These are phyloP conservation scores for Alopecurus myosuroides DNA, from an alignment of 176 grass and related monocot genomes.

Conservation along the genomic window DNA sequence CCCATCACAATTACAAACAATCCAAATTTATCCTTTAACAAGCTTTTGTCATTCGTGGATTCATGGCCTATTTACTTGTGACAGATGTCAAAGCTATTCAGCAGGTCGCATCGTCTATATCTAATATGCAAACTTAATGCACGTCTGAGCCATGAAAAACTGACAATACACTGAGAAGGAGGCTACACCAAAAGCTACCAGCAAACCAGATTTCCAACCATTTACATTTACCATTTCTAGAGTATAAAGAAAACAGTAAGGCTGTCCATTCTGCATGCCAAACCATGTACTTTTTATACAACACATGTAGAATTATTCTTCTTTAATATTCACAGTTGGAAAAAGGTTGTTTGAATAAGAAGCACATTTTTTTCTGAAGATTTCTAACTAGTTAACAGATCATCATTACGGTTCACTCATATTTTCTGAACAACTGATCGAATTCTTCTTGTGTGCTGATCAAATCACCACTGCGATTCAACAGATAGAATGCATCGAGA, in stretches of 20 bases:
- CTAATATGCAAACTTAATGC: not conserved
- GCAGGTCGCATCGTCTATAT: not conserved
- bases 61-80: not conserved
- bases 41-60: not conserved
- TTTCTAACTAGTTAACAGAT: not conserved
- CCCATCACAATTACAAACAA: slow-evolving; percentile 2
- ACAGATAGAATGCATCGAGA: slow-evolving; percentile 60
- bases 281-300: slow-evolving; percentile 8
- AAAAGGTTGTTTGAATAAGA: not conserved
- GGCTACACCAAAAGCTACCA: not conserved
- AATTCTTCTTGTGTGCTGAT: slow-evolving; percentile 56
- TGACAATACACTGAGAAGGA: not conserved
- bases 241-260: not conserved
- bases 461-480: slow-evolving; percentile 77
- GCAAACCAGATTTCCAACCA: not conserved
- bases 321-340: not conserved
- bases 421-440: slow-evolving; percentile 48
- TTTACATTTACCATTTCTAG: not conserved
- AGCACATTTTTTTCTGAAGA: slow-evolving; percentile 3
- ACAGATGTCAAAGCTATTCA: not conserved
- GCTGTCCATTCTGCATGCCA: not conserved
- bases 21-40: not conserved
- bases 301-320: not conserved
- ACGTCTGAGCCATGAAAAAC: not conserved
- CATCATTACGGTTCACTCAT: slow-evolving; percentile 62